Evolutionary conservation across 2,329 filamentous ascomycete genomes (phyloP), one percentile per base, ranked within the genome.

Genomic region (Aspergillus flavus): DNA sequence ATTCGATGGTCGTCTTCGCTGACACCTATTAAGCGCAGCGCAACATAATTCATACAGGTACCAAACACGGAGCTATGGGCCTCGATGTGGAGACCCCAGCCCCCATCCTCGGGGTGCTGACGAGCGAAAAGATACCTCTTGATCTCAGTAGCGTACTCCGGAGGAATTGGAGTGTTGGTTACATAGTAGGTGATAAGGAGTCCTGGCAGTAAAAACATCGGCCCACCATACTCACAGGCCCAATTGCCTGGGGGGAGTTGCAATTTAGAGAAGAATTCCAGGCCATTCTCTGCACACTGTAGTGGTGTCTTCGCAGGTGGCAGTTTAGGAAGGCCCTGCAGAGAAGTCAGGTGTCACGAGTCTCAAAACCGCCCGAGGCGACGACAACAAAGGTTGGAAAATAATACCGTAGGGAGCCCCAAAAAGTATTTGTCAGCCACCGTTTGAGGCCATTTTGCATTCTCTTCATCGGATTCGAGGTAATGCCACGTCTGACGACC

Each of bases 191-290:
- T 86, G 69, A 96, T 88, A 65, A 97, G 88, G 26, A 97, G 77
- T 52, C 94, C 92, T 0, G 94, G 93, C 1, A 98, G 83, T 45
- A 98, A 86, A 75, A 99, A 99, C 92, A 97, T 94, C 4, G 95
- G 95, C 0, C 95, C 95, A 60, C 95, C 95, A 80, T 99, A 99
- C 77, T 99, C 95, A 81, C 94, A 98, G 6, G 85, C 95, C 95
- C 95, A 99, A 74, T 97, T 92, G 6, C 95, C 95, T 0, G 92
- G 90, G 16, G 90, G 88, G 1, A 97, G 84, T 76, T 99, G 95
- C 28, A 98, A 86, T 66, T 94, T 87, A 62, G 94, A 91, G 81
- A 96, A 97, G 82, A 97, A 98, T 4, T 86, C 82, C 59, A 98
- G 84, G 43, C 91, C 93, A 80, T 99, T 99, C 64, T 85, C 83